Percentiles rank a stretch among this genome's conserved stretches.
These are phyloP conservation scores for Tulasnella sp. DNA, from an alignment of 768 basidiomycete species.

Conservation along the genomic window DNA sequence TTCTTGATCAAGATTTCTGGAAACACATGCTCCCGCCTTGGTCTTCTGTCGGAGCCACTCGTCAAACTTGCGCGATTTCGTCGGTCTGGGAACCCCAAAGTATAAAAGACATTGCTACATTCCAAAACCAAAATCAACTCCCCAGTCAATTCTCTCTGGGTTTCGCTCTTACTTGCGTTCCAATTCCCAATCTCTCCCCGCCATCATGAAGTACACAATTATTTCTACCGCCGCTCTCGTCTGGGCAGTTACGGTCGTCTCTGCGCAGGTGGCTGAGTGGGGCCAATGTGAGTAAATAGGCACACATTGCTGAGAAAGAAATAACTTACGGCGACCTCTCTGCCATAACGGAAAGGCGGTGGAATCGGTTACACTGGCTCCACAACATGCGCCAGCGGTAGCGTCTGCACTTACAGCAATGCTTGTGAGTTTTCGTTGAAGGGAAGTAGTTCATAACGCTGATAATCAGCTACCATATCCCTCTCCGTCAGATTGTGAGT, in stretches of 20 bases:
- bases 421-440: slow-evolving; percentile 23
- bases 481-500: not conserved
- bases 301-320: too few relatives aligned
- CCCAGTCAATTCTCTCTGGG: too few relatives aligned
- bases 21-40: too few relatives aligned
- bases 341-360: not conserved
- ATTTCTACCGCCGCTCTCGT: not conserved
- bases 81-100: too few relatives aligned
- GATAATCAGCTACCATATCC: not conserved
- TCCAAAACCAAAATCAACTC: too few relatives aligned
- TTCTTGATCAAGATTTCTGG: too few relatives aligned
- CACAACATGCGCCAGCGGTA: slow-evolving; percentile 37
- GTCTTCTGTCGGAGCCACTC: too few relatives aligned
- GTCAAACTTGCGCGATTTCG: too few relatives aligned
- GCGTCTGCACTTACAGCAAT: slow-evolving; percentile 33
- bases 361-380: slow-evolving; percentile 31
- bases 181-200: not conserved
- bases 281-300: not conserved
- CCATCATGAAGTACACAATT: not conserved
- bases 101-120: too few relatives aligned
- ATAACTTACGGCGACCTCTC: too few relatives aligned
- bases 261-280: not conserved
- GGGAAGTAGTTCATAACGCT: not conserved
- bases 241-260: not conserved
- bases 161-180: too few relatives aligned